A percentile compares a stretch with the other conserved stretches of the same genome.
Conservation (phyloP, 2,329 filamentous ascomycete genomes). For the Pseudogymnoascus sp. region DNA sequence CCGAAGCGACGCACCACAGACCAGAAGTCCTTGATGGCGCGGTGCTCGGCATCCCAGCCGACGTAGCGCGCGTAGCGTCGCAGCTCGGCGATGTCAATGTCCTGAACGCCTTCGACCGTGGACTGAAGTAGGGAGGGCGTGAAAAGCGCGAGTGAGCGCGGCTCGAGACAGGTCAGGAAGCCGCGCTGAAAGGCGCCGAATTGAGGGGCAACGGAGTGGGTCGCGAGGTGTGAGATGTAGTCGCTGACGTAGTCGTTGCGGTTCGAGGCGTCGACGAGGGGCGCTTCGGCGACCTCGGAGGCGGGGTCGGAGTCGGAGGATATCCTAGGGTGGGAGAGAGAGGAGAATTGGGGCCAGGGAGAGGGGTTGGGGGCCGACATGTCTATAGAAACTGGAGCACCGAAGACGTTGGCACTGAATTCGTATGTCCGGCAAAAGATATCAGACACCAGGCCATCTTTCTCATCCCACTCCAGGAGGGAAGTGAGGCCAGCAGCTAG, state of each 20-base stretch:
- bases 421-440: conserved; percentile 78
- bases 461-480: conserved; percentile 68
- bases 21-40: conserved; percentile 76
- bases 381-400: conserved; percentile 45
- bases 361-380: conserved; percentile 36
- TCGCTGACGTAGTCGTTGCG: conserved; percentile 70
- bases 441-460: conserved; percentile 68
- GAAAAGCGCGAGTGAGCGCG: conserved; percentile 63
- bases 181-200: conserved; percentile 73
- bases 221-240: conserved; percentile 76
- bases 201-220: conserved; percentile 68
- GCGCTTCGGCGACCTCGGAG: conserved; percentile 39
- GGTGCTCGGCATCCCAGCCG: conserved; percentile 63
- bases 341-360: conserved; percentile 45
- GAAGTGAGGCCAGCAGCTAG: conserved; percentile 65
- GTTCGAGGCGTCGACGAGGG: conserved; percentile 73
- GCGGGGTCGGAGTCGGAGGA: conserved; percentile 11
- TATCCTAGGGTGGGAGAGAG: conserved; percentile 20
- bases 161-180: conserved; percentile 66
- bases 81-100: conserved; percentile 70
- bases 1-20: conserved; percentile 60
- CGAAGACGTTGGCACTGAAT: conserved; percentile 60
- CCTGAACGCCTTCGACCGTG: conserved; percentile 73
- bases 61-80: conserved; percentile 68
- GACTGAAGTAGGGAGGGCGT: conserved; percentile 62